Percentiles rank a stretch among this genome's conserved stretches.
Conservation (phyloP, 2,329 filamentous ascomycete species). For the Exophiala oligosperma region DNA sequence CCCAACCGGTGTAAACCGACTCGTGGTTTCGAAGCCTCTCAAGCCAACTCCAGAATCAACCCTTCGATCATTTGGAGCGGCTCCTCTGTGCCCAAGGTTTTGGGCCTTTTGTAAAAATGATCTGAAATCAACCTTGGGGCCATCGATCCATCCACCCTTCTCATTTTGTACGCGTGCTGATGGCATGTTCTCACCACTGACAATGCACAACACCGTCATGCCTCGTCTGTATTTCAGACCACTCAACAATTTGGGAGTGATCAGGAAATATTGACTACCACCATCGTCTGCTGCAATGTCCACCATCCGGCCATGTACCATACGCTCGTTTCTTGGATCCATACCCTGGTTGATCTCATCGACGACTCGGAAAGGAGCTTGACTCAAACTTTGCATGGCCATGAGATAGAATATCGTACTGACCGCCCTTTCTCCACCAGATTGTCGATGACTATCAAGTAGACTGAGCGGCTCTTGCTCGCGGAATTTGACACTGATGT, state of each 20-base stretch:
- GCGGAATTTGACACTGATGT: slow-evolving; percentile 93
- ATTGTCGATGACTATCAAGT: slow-evolving; percentile 89
- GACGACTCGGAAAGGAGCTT: slow-evolving; percentile 94
- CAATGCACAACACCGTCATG: slow-evolving; percentile 93
- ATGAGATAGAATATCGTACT: slow-evolving; percentile 99
- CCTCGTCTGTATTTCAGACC: slow-evolving; percentile 82
- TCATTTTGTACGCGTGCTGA: slow-evolving; percentile 20
- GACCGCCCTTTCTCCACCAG: slow-evolving; percentile 91
- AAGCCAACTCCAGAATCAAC: slow-evolving; percentile 15
- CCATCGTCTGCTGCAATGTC: slow-evolving; percentile 80
- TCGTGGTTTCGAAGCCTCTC: slow-evolving; percentile 6
- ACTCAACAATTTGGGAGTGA: slow-evolving; percentile 91
- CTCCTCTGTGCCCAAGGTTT: slow-evolving; percentile 28
- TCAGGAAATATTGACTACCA: slow-evolving; percentile 82
- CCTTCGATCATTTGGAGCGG: slow-evolving; percentile 1
- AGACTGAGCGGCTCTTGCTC: slow-evolving; percentile 80
- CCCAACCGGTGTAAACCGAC: slow-evolving; percentile 13
- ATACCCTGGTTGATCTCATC: slow-evolving; percentile 99
- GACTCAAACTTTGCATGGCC: slow-evolving; percentile 90
- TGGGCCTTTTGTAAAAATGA: slow-evolving; percentile 38
- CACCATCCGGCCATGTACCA: slow-evolving; percentile 97
- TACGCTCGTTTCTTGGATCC: slow-evolving; percentile 97
- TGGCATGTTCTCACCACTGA: slow-evolving; percentile 71
- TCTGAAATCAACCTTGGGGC: slow-evolving; percentile 39
- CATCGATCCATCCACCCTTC: slow-evolving; percentile 31